A percentile compares a stretch with the other conserved stretches of the same genome.
These are phyloP conservation scores for Oidium heveae DNA, from an alignment of 2,329 filamentous ascomycete species.

Conservation along the genomic window DNA sequence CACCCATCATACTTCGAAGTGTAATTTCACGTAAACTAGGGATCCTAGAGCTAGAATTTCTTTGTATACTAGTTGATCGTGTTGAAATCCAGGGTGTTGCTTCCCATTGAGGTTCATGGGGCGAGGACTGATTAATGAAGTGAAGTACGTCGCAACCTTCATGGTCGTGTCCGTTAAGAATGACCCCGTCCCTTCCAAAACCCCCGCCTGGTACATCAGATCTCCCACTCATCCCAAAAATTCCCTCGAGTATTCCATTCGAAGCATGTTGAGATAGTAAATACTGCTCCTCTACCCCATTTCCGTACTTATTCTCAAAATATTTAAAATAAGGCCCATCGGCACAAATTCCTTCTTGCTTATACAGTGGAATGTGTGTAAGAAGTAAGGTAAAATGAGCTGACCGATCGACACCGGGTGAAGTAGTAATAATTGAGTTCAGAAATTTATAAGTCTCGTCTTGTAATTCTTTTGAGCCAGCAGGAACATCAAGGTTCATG, in stretches of 20 bases:
- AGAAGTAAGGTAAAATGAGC: constrained; percentile 60
- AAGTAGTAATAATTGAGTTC: constrained; percentile 38
- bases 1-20: constrained; percentile 95
- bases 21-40: constrained; percentile 70
- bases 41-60: constrained; percentile 15
- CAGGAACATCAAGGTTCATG: constrained; percentile 80
- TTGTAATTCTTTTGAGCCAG: constrained; percentile 39
- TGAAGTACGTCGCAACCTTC: constrained; percentile 82
- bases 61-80: constrained; percentile 17
- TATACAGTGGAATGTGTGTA: constrained; percentile 81
- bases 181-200: constrained; percentile 44
- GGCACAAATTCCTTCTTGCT: constrained; percentile 55
- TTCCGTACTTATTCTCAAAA: constrained; percentile 35
- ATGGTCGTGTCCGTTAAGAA: constrained; percentile 88
- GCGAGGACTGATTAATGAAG: constrained; percentile 39
- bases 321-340: constrained; percentile 69
- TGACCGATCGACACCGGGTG: constrained; percentile 31
- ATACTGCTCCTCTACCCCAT: constrained; percentile 72
- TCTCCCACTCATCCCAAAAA: constrained; percentile 54
- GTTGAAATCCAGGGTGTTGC: constrained; percentile 23
- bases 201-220: constrained; percentile 31
- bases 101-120: constrained; percentile 14
- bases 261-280: constrained; percentile 53
- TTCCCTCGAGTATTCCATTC: constrained; percentile 53
- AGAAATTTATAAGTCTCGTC: constrained; percentile 55